Conservation (phyloP, 768 basidiomycete species). For the Scleroderma citrinum region DNA sequence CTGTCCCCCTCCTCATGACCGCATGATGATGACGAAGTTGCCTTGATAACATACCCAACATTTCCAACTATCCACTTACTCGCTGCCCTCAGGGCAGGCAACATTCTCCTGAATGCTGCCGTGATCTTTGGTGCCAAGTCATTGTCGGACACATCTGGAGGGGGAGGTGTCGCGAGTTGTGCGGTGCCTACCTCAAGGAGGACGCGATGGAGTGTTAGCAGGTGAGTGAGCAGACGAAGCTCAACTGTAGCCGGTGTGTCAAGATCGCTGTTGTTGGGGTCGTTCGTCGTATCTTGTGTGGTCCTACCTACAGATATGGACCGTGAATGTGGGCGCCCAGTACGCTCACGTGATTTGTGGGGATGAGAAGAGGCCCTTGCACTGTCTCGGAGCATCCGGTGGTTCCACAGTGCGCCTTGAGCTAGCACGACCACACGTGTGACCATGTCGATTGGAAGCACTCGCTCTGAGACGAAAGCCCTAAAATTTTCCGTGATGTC, state of each 20-base stretch:
- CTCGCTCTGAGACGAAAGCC: constrained; percentile 57
- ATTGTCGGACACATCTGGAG: constrained; percentile 47
- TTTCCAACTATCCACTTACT: constrained; percentile 87
- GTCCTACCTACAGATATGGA: neutral
- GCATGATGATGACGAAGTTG: constrained; percentile 31
- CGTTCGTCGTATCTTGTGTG: neutral
- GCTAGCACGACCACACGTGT: constrained; percentile 66
- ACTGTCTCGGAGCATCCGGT: constrained; percentile 61
- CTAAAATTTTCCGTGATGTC: constrained; percentile 52
- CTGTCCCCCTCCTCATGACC: constrained; percentile 14
- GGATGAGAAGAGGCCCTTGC: neutral
- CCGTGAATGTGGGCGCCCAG: constrained; percentile 10
- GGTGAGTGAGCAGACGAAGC: constrained; percentile 58
- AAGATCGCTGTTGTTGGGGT: neutral
- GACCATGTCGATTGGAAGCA: constrained; percentile 71
- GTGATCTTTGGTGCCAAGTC: constrained; percentile 80
- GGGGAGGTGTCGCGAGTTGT: constrained; percentile 48
- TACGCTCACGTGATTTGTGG: neutral
- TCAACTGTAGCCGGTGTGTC: constrained; percentile 35
- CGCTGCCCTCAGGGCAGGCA: constrained; percentile 82
- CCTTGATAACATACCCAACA: constrained; percentile 55
- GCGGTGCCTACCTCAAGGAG: constrained; percentile 61
- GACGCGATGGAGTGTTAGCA: constrained; percentile 56
- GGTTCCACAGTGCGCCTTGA: constrained; percentile 81
- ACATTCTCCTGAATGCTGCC: constrained; percentile 75